Base-by-base conservation (phyloP, 2,329 filamentous ascomycete genomes). In the Didymella arachidicola region DNA sequence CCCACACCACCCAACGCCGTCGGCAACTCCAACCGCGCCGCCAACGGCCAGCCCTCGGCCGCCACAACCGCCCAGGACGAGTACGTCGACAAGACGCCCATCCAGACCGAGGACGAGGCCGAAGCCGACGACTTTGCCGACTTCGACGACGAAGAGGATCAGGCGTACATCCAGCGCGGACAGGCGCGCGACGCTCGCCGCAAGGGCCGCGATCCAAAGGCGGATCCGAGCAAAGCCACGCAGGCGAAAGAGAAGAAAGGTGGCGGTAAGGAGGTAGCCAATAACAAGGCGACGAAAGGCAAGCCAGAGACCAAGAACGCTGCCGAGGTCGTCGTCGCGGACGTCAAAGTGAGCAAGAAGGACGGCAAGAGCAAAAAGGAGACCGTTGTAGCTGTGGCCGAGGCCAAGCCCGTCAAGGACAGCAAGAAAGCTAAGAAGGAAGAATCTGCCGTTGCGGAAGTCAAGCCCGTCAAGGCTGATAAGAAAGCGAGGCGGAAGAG, bases 51-150 rank as follows among this genome's bases (percentile, higher is more conserved):
- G 30, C 65, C 70, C 2, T 38, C 49, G 76, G 82, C 34, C 73
- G 80, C 36, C 79, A 81, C 46, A 82, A 83, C 62, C 41, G 41
- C 59, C 0, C 65, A 76, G n/a, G 69, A 74, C 44, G 72, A 80
- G 41, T 76, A 85, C 55, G 76, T 89, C 18, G 90, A 95, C 76
- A 90, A 86, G 80, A 87, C 88, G 1, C 90, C 90, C 12, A 87
- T 92, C 56, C 73, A 80, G 12, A 79, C 80, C 10, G 75, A 77
- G 7, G 66, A 67, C n/a, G 69, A 71, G 42, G 67, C 73, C 2
- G 72, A 75, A 18, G 77, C 70, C 3, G 64, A 76, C 46, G 79
- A 77, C 56, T 83, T 83, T 74, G 81, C 79, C 30, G 81, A 78
- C 27, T 83, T 78, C 57, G 81, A 83, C 47, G 79, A 82, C 6